Conservation (phyloP, 2,329 filamentous ascomycete species). For the Pseudogymnoascus sp. region DNA sequence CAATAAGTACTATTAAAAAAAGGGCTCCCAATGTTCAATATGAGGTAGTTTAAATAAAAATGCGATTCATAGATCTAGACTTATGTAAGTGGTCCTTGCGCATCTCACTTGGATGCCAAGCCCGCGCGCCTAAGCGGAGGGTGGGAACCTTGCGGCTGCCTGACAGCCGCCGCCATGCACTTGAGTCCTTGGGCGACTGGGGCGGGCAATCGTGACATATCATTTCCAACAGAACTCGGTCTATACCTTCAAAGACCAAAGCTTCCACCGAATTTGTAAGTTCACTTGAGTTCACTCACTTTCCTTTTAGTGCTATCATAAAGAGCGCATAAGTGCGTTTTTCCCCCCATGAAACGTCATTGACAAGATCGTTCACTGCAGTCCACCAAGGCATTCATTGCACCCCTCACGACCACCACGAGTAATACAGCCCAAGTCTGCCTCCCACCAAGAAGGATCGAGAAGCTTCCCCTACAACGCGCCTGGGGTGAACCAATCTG, state of each 20-base stretch:
- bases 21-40: background rate
- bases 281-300: background rate
- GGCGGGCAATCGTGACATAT: slow-evolving; percentile 5
- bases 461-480: background rate
- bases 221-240: slow-evolving; percentile 8
- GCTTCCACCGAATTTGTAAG: background rate
- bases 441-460: background rate
- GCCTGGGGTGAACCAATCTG: background rate
- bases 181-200: slow-evolving; percentile 1
- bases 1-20: background rate
- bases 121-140: slow-evolving; percentile 1
- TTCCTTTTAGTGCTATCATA: background rate
- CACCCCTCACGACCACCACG: background rate
- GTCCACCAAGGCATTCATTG: background rate
- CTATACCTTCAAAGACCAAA: background rate
- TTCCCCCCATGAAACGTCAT: background rate
- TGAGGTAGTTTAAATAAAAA: background rate
- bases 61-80: background rate
- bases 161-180: slow-evolving; percentile 6
- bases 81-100: background rate
- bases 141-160: slow-evolving; percentile 1
- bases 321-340: background rate
- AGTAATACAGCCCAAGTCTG: background rate
- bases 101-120: background rate
- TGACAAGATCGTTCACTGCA: slow-evolving; percentile 5